phyloP scores from a whole-genome alignment of 257 asterid genomes.

The Catharanthus roseus region DNA sequence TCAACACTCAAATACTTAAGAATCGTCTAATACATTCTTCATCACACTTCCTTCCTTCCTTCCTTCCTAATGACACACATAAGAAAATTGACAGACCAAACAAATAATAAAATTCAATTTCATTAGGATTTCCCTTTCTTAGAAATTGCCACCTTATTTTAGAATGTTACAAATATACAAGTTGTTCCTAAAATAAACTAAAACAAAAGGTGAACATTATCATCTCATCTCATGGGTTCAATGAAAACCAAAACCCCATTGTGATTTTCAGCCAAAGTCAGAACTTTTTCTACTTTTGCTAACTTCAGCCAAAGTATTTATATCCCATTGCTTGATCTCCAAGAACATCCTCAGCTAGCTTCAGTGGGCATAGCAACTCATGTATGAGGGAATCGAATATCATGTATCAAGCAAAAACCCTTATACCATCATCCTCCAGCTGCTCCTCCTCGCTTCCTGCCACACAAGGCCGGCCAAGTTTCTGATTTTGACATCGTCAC shows the following conservation, averaged over 20 bases:
- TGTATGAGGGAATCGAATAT: background rate
- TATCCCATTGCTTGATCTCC: background rate
- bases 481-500: conserved; percentile 22
- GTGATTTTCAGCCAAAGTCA: background rate
- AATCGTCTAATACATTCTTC: too few relatives aligned
- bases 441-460: conserved; percentile 22
- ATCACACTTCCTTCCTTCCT: too few relatives aligned
- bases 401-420: background rate
- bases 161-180: background rate
- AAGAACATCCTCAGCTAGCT: background rate
- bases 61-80: background rate
- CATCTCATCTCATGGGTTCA: background rate
- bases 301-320: background rate
- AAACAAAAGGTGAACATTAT: background rate
- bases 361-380: background rate
- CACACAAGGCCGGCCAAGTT: conserved; percentile 42
- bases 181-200: background rate
- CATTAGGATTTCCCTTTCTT: background rate
- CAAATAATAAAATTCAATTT: background rate
- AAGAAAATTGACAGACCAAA: background rate
- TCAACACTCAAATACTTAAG: too few relatives aligned
- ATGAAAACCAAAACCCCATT: background rate
- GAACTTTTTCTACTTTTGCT: background rate
- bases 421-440: conserved; percentile 16
- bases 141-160: too few relatives aligned